These are phyloP conservation scores for Oryza glumipatula DNA, from an alignment of 176 grass and related monocot genomes.

Conservation along the genomic window DNA sequence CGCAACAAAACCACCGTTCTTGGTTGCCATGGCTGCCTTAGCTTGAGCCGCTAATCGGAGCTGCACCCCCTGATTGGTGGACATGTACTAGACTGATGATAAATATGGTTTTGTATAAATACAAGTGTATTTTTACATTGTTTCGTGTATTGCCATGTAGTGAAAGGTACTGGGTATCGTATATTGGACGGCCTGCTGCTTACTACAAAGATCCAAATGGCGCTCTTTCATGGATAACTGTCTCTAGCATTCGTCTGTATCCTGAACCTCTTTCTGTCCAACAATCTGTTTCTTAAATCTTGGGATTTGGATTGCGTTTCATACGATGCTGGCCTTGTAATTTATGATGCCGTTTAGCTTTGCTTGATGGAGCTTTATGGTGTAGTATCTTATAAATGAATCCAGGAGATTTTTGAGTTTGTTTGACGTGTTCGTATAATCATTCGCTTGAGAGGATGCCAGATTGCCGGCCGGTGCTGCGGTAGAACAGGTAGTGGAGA, in stretches of 20 bases:
- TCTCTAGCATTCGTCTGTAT: not conserved
- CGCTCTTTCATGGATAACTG: conserved; percentile 17
- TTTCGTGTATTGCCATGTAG: not conserved
- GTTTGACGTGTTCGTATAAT: not conserved
- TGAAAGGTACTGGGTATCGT: not conserved
- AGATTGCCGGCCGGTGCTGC: too few species aligned
- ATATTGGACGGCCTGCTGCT: not conserved
- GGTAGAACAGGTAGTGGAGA: not conserved
- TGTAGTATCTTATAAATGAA: not conserved
- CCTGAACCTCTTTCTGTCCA: not conserved
- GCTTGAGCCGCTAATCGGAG: conserved; percentile 14
- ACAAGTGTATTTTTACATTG: not conserved
- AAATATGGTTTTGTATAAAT: conserved; percentile 4
- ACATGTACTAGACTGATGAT: too few species aligned
- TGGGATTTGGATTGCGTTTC: not conserved
- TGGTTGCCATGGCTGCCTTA: conserved; percentile 18
- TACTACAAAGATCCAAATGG: conserved; percentile 42
- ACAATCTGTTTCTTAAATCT: not conserved
- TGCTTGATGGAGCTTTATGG: not conserved
- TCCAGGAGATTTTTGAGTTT: not conserved
- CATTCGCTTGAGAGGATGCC: not conserved
- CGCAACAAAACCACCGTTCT: not conserved
- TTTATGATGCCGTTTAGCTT: conserved; percentile 18
- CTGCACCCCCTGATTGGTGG: conserved; percentile 17
- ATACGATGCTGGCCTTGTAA: conserved; percentile 23